Conservation (phyloP, 2,329 filamentous ascomycete genomes). For the Neobulgaria alba region DNA sequence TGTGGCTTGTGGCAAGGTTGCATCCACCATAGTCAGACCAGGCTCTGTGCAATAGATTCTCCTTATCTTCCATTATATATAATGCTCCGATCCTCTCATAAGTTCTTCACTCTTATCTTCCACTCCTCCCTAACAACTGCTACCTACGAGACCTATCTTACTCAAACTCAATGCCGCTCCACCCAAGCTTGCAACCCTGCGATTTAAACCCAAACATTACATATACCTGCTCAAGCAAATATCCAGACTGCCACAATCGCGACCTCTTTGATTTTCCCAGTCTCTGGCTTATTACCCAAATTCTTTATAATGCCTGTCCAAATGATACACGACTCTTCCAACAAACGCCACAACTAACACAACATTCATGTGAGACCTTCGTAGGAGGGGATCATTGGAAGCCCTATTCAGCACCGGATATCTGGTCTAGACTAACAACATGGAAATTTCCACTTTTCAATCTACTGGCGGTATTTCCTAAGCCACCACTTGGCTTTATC, state of each 20-base stretch:
- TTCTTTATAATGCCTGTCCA: conserved; percentile 4
- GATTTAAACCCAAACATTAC: no score
- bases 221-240: conserved; percentile 2
- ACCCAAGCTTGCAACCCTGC: no score
- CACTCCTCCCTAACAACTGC: no score
- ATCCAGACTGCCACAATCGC: conserved; percentile 2
- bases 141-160: no score
- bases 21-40: no score
- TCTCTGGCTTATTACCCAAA: conserved; percentile 4
- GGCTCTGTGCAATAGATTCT: no score
- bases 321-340: conserved; percentile 4
- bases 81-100: no score
- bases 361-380: conserved; percentile 1
- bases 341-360: background rate
- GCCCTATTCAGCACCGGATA: conserved; percentile 1
- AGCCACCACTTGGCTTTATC: background rate
- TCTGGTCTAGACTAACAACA: conserved; percentile 3
- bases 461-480: background rate
- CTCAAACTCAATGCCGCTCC: no score
- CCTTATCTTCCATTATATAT: no score
- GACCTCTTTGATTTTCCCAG: conserved; percentile 2
- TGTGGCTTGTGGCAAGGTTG: no score
- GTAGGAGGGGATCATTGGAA: conserved; percentile 1
- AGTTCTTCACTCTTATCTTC: no score
- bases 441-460: conserved; percentile 3